A percentile compares a stretch with the other conserved stretches of the same genome.
phyloP scores from a whole-genome alignment of 768 basidiomycete genomes.

The Trametes gibbosa region DNA sequence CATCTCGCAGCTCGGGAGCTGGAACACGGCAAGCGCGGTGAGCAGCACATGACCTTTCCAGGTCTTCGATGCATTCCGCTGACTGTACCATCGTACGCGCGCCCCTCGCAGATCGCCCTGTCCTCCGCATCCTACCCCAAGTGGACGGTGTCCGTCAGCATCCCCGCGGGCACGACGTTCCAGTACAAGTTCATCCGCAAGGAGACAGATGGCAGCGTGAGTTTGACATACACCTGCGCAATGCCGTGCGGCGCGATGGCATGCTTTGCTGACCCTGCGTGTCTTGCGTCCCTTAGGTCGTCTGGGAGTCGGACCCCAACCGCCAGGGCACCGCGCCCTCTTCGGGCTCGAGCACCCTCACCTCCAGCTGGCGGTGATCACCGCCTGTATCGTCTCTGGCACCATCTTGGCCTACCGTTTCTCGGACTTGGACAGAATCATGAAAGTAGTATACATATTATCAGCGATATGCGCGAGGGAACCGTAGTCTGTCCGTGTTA shows the following conservation, averaged over 20 bases:
- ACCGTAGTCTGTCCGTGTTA: background rate
- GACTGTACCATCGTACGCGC: background rate
- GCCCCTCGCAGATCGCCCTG: slow-evolving; percentile 42
- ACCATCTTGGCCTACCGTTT: too few species aligned
- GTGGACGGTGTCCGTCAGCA: slow-evolving; percentile 49
- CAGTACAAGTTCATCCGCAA: slow-evolving; percentile 63
- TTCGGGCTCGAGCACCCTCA: slow-evolving; percentile 41
- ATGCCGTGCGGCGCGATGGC: background rate
- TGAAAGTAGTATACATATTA: background rate
- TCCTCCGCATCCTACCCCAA: slow-evolving; percentile 52
- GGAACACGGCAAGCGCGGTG: slow-evolving; percentile 49
- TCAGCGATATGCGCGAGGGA: background rate
- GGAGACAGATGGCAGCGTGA: slow-evolving; percentile 47
- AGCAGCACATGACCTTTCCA: slow-evolving; percentile 12
- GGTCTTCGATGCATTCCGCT: background rate
- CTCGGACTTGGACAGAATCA: too few species aligned
- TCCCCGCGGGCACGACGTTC: slow-evolving; percentile 50
- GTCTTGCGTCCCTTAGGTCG: slow-evolving; percentile 34
- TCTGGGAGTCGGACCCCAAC: slow-evolving; percentile 65
- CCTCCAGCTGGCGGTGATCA: slow-evolving; percentile 42
- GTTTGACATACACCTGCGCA: slow-evolving; percentile 22
- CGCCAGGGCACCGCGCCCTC: slow-evolving; percentile 42
- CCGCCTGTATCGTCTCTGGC: background rate
- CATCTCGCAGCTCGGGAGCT: slow-evolving; percentile 51
- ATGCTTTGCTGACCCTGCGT: background rate